These are phyloP conservation scores for Tulasnella sp. DNA, from an alignment of 768 basidiomycete genomes.

Conservation along the genomic window DNA sequence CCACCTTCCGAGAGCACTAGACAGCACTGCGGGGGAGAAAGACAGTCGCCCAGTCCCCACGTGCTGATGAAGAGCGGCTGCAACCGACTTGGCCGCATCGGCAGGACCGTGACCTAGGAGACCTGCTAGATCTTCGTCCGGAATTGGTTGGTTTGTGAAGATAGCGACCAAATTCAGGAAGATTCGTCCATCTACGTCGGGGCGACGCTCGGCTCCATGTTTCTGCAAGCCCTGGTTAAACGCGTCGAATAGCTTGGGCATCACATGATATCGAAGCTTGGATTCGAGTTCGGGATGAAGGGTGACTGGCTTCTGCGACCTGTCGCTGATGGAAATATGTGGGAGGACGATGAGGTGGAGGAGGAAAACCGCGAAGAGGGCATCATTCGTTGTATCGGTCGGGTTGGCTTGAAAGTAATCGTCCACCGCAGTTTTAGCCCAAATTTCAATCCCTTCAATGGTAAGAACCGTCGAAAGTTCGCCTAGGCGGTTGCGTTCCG, in stretches of 20 bases:
- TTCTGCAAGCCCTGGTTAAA: slow-evolving; percentile 29
- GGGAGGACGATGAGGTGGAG: slow-evolving; percentile 36
- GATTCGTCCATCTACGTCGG: slow-evolving; percentile 44
- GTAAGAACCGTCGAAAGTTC: not conserved
- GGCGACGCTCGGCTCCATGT: slow-evolving; percentile 31
- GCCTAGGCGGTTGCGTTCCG: not conserved
- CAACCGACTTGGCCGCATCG: not conserved
- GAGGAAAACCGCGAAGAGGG: slow-evolving; percentile 29
- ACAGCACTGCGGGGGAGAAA: not conserved
- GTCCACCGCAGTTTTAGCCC: not conserved
- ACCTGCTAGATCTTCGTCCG: slow-evolving; percentile 25
- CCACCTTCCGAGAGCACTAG: not conserved
- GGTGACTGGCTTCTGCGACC: slow-evolving; percentile 24
- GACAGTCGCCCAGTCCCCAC: not conserved
- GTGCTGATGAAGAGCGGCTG: not conserved
- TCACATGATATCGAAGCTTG: slow-evolving; percentile 34
- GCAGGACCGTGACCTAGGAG: slow-evolving; percentile 28
- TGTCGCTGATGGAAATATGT: slow-evolving; percentile 25
- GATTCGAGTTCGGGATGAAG: slow-evolving; percentile 30
- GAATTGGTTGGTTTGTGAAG: slow-evolving; percentile 24
- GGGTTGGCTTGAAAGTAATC: slow-evolving; percentile 4
- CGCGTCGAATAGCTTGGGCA: slow-evolving; percentile 36
- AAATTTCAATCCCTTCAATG: not conserved
- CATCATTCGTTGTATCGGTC: slow-evolving; percentile 27
- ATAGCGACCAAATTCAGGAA: slow-evolving; percentile 39